phyloP scores from a whole-genome alignment of 2,329 filamentous ascomycete species.

The Apiospora arundinis region DNA sequence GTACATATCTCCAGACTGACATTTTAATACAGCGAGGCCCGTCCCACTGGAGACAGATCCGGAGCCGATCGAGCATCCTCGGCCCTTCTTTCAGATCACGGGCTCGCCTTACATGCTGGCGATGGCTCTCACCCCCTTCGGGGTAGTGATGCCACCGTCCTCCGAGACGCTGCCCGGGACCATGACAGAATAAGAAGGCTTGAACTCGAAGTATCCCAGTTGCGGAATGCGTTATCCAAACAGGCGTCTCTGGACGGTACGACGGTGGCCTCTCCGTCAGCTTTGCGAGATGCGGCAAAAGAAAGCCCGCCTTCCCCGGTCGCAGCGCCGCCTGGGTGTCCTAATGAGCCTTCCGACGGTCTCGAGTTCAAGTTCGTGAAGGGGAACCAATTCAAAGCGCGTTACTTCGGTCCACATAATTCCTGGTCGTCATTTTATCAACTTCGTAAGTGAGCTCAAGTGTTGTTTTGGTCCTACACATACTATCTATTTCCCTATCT shows the following conservation, averaged over 20 bases:
- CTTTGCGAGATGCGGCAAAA: slow-evolving; percentile 50
- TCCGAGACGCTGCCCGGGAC: slow-evolving; percentile 53
- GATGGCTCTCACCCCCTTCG: slow-evolving; percentile 38
- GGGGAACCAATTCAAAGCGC: slow-evolving; percentile 64
- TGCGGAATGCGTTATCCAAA: slow-evolving; percentile 58
- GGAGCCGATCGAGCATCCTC: background rate
- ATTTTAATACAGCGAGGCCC: background rate
- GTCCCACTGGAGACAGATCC: background rate
- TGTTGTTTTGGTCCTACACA: no score
- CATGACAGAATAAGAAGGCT: slow-evolving; percentile 65
- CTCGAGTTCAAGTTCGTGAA: slow-evolving; percentile 62
- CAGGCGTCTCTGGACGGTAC: slow-evolving; percentile 57
- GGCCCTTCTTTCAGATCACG: slow-evolving; percentile 3
- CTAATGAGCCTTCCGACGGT: slow-evolving; percentile 39
- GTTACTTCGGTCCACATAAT: slow-evolving; percentile 66
- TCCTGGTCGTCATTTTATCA: slow-evolving; percentile 66
- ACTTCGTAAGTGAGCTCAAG: slow-evolving; percentile 34
- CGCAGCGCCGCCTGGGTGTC: slow-evolving; percentile 42
- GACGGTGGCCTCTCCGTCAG: slow-evolving; percentile 55
- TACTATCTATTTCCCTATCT: no score
- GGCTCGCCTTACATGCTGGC: background rate
- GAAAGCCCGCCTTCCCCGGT: slow-evolving; percentile 45
- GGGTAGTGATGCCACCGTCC: slow-evolving; percentile 40
- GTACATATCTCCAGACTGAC: background rate
- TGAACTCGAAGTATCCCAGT: slow-evolving; percentile 64